Evolutionary conservation across 139 green algal genomes (phyloP).

Genomic region (Haematococcus lacustris): DNA sequence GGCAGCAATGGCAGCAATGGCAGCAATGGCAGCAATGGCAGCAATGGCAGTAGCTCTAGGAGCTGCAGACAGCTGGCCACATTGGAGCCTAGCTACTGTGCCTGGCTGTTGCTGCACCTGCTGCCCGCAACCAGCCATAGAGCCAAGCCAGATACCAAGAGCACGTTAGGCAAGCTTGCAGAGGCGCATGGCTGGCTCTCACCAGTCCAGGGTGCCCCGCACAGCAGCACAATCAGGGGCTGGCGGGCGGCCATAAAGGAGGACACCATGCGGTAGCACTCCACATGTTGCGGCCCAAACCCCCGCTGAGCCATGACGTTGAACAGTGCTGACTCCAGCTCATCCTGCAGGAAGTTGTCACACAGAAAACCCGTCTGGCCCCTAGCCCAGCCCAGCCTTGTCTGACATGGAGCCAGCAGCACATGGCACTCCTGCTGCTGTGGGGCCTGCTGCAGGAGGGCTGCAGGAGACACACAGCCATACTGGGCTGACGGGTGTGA

Average conservation of each 20-base stretch:
- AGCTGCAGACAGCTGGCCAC: no score
- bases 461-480: neutral
- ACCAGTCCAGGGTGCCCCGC: slow-evolving; percentile 70
- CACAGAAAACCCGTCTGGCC: neutral
- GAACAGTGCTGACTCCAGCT: slow-evolving; percentile 81
- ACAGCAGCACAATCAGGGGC: slow-evolving; percentile 82
- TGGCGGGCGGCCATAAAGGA: slow-evolving; percentile 59
- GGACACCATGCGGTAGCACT: slow-evolving; percentile 77
- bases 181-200: no score
- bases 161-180: no score
- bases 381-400: neutral
- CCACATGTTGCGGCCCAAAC: slow-evolving; percentile 66
- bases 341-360: slow-evolving; percentile 30
- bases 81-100: no score
- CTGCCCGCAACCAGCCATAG: no score
- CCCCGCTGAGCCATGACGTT: slow-evolving; percentile 59
- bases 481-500: neutral
- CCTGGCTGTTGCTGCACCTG: no score
- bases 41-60: no score
- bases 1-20: neutral
- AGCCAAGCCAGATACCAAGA: no score
- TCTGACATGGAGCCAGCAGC: neutral
- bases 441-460: neutral
- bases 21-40: neutral
- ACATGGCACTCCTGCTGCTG: neutral